Evolutionary conservation across 208 protist species (phyloP), one percentile per base, ranked within the genome.

Genomic region (Crithidia bombi): DNA sequence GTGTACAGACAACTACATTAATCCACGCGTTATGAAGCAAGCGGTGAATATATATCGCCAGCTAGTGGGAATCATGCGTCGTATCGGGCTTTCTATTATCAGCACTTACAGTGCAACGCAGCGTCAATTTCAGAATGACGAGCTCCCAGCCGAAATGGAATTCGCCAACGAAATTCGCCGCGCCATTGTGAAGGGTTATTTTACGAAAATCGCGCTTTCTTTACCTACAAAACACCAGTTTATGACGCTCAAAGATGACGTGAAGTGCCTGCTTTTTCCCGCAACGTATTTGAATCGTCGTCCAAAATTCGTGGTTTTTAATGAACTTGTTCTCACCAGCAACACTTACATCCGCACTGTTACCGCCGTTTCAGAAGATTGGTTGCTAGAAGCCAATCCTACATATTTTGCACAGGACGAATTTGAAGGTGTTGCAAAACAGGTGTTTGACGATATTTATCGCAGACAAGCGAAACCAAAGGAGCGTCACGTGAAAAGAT

Each of bases 1-100:
- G 98, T 99, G 98, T 69, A 91, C 87, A 19, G 95, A 99, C 50
- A 99, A 99, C 76, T 99, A 97, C 79, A 87, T 99, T 26, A 98
- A 99, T 41, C 92, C 86, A 0, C 86, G 98, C 12, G 87, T 97
- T 1, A 85, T 99, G 73, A 92, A 91, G 49, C 81, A 97, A 50
- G 98, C 98, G 4, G 78, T 96, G 52, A 98, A 98, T 65, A 93
- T 99, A 28, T 84, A 98, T 44, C 90, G 96, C 35, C 98, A 99
- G 82, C 79, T 99, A 10, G 69, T 94, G 25, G 75, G 78, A 25
- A 97, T 99, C 59, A 96, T 99, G 92, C 74, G 73, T 5, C 74
- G 85, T n/a, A 58, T 95, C 9, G 77, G 73, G 14, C 69, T 89
- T 2, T 49, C 63, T 12, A 76, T 91, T 19, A 79, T 57, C 70